phyloP scores from a whole-genome alignment of 345 rosid species.

The Litchi chinensis region DNA sequence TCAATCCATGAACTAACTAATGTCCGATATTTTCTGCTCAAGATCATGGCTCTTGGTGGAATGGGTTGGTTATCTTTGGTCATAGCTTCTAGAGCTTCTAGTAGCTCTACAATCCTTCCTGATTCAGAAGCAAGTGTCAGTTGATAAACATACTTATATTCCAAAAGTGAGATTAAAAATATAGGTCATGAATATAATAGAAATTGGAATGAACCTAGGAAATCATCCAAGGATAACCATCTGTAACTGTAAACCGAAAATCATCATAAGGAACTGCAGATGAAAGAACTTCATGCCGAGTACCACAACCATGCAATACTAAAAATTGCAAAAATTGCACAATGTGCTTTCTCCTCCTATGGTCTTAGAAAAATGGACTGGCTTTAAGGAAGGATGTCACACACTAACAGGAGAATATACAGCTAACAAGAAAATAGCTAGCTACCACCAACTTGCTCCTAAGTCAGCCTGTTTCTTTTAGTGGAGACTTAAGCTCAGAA shows the following conservation, averaged over 20 bases:
- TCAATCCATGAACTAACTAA: conserved; percentile 98
- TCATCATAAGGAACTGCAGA: background rate
- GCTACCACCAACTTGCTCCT: background rate
- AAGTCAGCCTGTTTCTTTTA: background rate
- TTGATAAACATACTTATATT: background rate
- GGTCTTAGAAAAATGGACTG: background rate
- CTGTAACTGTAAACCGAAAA: background rate
- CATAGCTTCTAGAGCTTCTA: conserved; percentile 92
- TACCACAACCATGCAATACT: background rate
- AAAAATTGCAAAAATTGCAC: background rate
- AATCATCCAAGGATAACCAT: conserved; percentile 3
- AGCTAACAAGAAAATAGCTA: conserved; percentile 1
- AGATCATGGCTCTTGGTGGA: conserved; percentile 90
- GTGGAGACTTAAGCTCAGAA: background rate
- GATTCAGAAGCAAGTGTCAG: conserved; percentile 38
- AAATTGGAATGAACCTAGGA: background rate
- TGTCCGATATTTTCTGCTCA: conserved; percentile 91
- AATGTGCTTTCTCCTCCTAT: background rate
- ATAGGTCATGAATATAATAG: background rate
- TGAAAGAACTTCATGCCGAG: background rate
- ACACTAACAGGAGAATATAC: no score
- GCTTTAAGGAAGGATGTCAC: background rate
- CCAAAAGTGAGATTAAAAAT: conserved; percentile 11
- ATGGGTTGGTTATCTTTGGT: conserved; percentile 77
- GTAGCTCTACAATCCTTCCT: conserved; percentile 88